A percentile compares a stretch with the other conserved stretches of the same genome.
Conservation (phyloP, 2,329 filamentous ascomycete genomes). For the Akanthomyces muscarius region DNA sequence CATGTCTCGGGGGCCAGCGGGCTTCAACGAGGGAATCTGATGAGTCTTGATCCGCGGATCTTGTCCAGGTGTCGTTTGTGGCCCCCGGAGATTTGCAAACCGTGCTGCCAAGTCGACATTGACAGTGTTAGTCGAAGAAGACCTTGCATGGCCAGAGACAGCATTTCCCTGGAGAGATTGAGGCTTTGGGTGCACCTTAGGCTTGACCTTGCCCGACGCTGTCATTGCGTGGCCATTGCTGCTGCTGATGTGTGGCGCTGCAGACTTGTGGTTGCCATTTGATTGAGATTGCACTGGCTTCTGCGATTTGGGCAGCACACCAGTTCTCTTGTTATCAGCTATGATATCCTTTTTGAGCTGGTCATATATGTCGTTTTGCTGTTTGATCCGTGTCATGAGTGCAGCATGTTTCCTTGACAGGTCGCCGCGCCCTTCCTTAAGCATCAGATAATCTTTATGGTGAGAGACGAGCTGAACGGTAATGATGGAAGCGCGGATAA, state of each 20-base stretch:
- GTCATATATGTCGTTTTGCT: slow-evolving; percentile 48
- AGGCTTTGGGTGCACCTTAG: slow-evolving; percentile 62
- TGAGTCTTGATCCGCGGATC: slow-evolving; percentile 52
- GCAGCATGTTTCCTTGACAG: slow-evolving; percentile 45
- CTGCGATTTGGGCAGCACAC: slow-evolving; percentile 44
- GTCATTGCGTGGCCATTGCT: slow-evolving; percentile 13
- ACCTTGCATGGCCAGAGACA: slow-evolving; percentile 31
- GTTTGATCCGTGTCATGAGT: slow-evolving; percentile 48
- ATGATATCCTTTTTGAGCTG: slow-evolving; percentile 57
- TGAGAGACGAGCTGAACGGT: slow-evolving; percentile 70
- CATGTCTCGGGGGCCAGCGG: slow-evolving; percentile 51
- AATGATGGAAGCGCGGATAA: slow-evolving; percentile 76
- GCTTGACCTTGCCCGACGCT: slow-evolving; percentile 36
- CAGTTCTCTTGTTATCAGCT: slow-evolving; percentile 59
- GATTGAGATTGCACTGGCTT: neutral
- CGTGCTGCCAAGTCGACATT: slow-evolving; percentile 51
- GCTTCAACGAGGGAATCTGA: slow-evolving; percentile 37
- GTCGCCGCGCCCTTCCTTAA: slow-evolving; percentile 53
- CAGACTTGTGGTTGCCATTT: slow-evolving; percentile 19
- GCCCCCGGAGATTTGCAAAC: slow-evolving; percentile 53
- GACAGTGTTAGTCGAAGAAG: slow-evolving; percentile 27
- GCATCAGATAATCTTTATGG: slow-evolving; percentile 68
- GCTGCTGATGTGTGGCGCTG: neutral
- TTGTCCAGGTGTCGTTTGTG: slow-evolving; percentile 39
- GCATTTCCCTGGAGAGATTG: slow-evolving; percentile 60